Evolutionary conservation across 1,284 basidiomycete genomes (phyloP), one percentile per base, ranked within the genome.

Genomic region (Phylloboletellus chloephorus): DNA sequence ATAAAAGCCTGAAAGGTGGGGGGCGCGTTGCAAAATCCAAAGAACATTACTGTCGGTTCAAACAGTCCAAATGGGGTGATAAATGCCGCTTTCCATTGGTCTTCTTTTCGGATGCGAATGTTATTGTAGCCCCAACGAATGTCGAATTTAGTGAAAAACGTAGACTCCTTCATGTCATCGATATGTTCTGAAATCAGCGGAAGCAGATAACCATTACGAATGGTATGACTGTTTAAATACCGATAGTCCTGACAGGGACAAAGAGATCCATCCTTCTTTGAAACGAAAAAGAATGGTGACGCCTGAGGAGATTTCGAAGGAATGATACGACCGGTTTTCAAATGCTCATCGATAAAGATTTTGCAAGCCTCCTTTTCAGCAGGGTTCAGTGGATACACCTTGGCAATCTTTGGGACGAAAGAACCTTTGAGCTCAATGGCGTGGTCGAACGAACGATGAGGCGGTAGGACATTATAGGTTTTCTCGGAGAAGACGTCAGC

Each of bases 111-210:
- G n/a, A 24, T 24, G 7, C 23, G 7, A 16, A 42, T 16, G 10
- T 25, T 35, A 12, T 42, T 38, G 46, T 59, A 63, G 1, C 56
- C 60, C 5, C 38, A 50, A n/a, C n/a, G n/a, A n/a, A n/a, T n/a
- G n/a, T n/a, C n/a, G n/a, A n/a, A n/a, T n/a, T n/a, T n/a, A n/a
- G 7, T 47, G 24, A 17, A 63, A 47, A 47, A 64, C 56, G 23
- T 24, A 6, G 23, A 24, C 10, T 10, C 23, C 23, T 24, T 24
- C 10, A 24, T 7, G 7, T 24, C 10, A 24, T 24, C 23, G 23
- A 24, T 24, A 10, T 7, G 23, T 21, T 32, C 31, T 10, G 31
- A 32, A 11, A 32, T 32, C 10, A 32, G 31, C 5, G 31, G 31
- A 17, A 32, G 31, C 4, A 16, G 31, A 16, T 33, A 33, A 11